A percentile compares a stretch with the other conserved stretches of the same genome.
Evolutionary conservation across 192 early-diverging fungal genomes (phyloP).

Genomic region (Coemansia sp.): DNA sequence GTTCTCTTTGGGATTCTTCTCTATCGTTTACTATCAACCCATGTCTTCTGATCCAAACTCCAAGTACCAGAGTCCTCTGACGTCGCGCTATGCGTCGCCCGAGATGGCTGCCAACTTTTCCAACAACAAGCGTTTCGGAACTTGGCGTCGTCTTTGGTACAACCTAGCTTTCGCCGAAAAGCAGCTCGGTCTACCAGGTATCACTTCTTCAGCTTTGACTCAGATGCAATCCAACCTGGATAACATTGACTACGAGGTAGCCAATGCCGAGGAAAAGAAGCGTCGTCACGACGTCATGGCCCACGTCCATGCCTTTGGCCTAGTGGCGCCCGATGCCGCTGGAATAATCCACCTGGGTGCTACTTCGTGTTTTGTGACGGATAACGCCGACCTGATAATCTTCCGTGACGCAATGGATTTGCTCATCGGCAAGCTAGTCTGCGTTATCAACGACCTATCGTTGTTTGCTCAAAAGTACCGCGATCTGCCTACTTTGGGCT

Average conservation of each 20-base stretch:
- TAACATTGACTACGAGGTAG: constrained; percentile 90
- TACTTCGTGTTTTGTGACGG: constrained; percentile 99
- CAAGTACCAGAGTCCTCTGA: constrained; percentile 94
- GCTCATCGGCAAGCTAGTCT: constrained; percentile 84
- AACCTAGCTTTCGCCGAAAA: constrained; percentile 91
- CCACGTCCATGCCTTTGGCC: constrained; percentile 96
- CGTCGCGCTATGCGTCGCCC: constrained; percentile 93
- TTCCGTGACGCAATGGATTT: constrained; percentile 94
- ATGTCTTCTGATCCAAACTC: constrained; percentile 61
- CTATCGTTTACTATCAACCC: neutral
- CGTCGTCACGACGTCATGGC: constrained; percentile 99
- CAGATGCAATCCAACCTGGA: constrained; percentile 88
- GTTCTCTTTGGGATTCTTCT: neutral
- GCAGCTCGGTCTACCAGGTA: constrained; percentile 86
- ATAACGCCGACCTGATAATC: constrained; percentile 98
- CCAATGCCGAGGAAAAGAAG: constrained; percentile 88
- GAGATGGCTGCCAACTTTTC: constrained; percentile 98
- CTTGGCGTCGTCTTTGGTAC: constrained; percentile 96
- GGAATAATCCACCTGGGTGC: constrained; percentile 97
- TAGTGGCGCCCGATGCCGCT: constrained; percentile 83
- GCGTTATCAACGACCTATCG: constrained; percentile 77
- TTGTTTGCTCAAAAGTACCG: constrained; percentile 81
- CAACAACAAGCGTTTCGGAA: constrained; percentile 93
- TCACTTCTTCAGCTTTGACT: constrained; percentile 82
- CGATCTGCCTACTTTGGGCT: constrained; percentile 91